Evolutionary conservation across 306 rosid genomes (phyloP).

Genomic region (Gillenia trifoliata): DNA sequence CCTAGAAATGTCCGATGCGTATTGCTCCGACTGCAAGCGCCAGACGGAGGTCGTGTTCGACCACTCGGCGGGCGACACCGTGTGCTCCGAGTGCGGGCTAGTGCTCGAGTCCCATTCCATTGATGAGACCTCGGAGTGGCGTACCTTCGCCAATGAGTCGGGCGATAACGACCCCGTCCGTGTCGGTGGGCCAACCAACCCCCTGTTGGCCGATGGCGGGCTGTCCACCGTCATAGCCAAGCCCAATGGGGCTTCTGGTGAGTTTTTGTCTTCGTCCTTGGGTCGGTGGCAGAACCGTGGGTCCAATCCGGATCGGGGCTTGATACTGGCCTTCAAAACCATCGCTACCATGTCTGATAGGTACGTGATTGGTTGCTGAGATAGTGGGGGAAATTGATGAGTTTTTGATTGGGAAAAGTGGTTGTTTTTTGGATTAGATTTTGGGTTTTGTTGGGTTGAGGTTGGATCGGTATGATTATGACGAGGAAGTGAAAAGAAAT

Average conservation of each 20-base stretch:
- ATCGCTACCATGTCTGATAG: constrained; percentile 97
- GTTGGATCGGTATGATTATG: not conserved
- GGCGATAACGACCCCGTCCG: constrained; percentile 96
- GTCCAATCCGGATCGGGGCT: constrained; percentile 79
- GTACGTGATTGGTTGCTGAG: constrained; percentile 28
- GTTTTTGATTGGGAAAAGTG: not conserved
- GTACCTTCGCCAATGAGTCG: constrained; percentile 87
- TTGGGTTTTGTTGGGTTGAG: not conserved
- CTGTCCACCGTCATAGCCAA: constrained; percentile 88
- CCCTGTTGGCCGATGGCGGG: constrained; percentile 77
- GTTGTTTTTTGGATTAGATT: not conserved
- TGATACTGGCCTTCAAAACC: constrained; percentile 78
- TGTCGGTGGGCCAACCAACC: constrained; percentile 90
- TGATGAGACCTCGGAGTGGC: constrained; percentile 94
- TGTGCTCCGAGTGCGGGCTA: constrained; percentile 91
- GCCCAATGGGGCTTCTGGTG: constrained; percentile 78
- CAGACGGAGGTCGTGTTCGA: constrained; percentile 90
- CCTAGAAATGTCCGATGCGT: constrained; percentile 66
- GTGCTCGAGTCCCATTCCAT: constrained; percentile 93
- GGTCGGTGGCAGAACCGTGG: constrained; percentile 99
- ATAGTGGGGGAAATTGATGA: not conserved
- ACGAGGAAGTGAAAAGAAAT: not conserved
- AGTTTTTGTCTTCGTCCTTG: constrained; percentile 75
- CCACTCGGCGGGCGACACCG: constrained; percentile 90
- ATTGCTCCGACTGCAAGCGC: constrained; percentile 84